These are phyloP conservation scores for Mytilinidion resinicola DNA, from an alignment of 495 filamentous ascomycete species.

Conservation along the genomic window DNA sequence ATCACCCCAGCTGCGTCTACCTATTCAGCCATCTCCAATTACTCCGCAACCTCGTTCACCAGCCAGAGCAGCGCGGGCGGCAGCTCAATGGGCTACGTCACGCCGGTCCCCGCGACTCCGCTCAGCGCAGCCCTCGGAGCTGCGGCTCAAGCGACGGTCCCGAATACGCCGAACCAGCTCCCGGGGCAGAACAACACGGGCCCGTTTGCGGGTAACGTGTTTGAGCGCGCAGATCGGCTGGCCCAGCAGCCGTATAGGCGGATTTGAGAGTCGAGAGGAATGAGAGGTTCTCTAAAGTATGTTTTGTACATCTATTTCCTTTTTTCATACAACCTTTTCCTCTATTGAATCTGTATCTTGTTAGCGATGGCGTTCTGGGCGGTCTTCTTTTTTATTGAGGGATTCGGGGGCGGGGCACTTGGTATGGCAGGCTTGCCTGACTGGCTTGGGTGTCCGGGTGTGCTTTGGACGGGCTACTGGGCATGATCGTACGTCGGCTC, in stretches of 20 bases:
- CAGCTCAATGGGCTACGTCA: conserved; percentile 33
- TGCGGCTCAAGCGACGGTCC: conserved; percentile 82
- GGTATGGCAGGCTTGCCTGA: neutral
- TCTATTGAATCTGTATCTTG: too few relatives aligned
- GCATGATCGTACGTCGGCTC: too few relatives aligned
- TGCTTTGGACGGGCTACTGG: neutral
- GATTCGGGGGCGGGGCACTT: neutral
- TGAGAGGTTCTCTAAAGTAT: too few relatives aligned
- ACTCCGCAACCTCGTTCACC: conserved; percentile 18
- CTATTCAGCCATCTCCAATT: neutral
- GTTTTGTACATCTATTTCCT: too few relatives aligned
- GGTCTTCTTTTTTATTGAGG: neutral
- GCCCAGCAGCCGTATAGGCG: conserved; percentile 37
- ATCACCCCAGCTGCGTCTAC: conserved; percentile 16
- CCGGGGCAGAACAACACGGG: conserved; percentile 56
- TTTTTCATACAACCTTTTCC: too few relatives aligned
- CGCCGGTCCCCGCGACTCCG: conserved; percentile 57
- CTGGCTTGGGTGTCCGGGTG: neutral
- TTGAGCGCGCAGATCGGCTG: conserved; percentile 66
- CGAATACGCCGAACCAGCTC: conserved; percentile 59
- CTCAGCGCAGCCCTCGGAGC: conserved; percentile 81
- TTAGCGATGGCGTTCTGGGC: too few relatives aligned
- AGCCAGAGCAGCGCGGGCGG: conserved; percentile 22
- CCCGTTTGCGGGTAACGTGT: conserved; percentile 45
- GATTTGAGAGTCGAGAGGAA: neutral